Base-by-base conservation (phyloP, 1,284 basidiomycete species). In the Pascua guehoae region DNA sequence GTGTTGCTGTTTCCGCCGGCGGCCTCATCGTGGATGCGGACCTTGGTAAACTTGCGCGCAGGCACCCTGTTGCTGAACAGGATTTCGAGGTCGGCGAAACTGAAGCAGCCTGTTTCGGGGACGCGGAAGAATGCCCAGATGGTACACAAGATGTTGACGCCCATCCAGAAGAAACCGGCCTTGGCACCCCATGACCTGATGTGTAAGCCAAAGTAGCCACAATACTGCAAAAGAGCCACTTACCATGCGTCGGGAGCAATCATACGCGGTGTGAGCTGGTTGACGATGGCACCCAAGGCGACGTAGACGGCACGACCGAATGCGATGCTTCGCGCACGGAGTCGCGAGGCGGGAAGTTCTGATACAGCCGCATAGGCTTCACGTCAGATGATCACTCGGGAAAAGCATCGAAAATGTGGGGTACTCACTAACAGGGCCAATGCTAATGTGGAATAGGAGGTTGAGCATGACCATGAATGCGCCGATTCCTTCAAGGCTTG, bases 321-420 rank as follows among this genome's bases (percentile, higher is more conserved):
- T 1, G 77, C 79, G 62, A 81, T 73, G 4, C 79, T 74, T 62
- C 79, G 80, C 71, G 63, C 51, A 74, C 77, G 43, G 32, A 75
- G 45, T 4, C 51, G 54, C 8, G 53, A 46, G 14, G 54, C 43
- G 47, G 58, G 53, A 5, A 57, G 47, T 37, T 65, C 63, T 17
- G 52, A 56, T 12, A 54, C 51, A 14, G 61, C 44, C 24, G 54
- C 51, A 54, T 60, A 65, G 51, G 54, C 62, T 24, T 59, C 53
- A 8, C 68, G 58, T 56, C 66, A 66, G 41, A 68, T 57, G 50
- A 58, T 47, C n/a, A n/a, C 37, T 65, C 58, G 14, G 68, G 41
- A 49, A 60, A 18, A 49, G 36, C 8, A 15, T 47, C 49, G 12
- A 41, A 32, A 4, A 32, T 32, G 24, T 32, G 43, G n/a, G n/a